Evolutionary conservation across 83 land plant species (phyloP), one percentile per base, ranked within the genome.

Genomic region (Thuja plicata): DNA sequence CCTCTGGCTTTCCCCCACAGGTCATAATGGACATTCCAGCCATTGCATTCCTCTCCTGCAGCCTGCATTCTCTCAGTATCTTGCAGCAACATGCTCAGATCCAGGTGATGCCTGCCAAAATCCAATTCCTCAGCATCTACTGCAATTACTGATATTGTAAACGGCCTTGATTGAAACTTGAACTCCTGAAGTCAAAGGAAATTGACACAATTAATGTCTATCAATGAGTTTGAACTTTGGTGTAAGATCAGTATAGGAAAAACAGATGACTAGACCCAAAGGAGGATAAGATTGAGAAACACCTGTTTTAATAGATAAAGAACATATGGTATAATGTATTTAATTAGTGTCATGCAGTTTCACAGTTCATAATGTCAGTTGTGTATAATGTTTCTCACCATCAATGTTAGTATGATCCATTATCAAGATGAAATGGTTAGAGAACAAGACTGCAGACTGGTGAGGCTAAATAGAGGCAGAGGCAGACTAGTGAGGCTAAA

Each of bases 51-150:
- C 54, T 86, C 71, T 7, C 94, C 96, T 34, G 90, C 90, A 11
- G 34, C 32, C 83, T 84, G 92, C 91, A 90, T 90, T 71, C 91
- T 90, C 46, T 92, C 88, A 35, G 95, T 91, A 41, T 95, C 96
- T 77, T 93, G 94, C 87, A 95, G 89, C 50, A 95, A 90, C 9
- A 32, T 38, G 88, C 95, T 93, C 83, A 95, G 90, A 87, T 95
- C 96, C 52, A 95, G 94, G 7, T 86, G n/a, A 62, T 88, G 89
- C 87, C 89, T 84, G 3, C 96, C 96, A 84, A 95, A 93, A 87
- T 94, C 94, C 55, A 95, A 91, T 89, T 94, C 95, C n/a, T 89
- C 90, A 12, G 96, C 95, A 88, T 95, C 96, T 34, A 94, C 90
- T 11, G 96, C 95, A 27, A 93, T 60, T 13, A 88, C 91, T 8